Evolutionary conservation across 768 basidiomycete species (phyloP).

Genomic region (Gelatoporia subvermispora): DNA sequence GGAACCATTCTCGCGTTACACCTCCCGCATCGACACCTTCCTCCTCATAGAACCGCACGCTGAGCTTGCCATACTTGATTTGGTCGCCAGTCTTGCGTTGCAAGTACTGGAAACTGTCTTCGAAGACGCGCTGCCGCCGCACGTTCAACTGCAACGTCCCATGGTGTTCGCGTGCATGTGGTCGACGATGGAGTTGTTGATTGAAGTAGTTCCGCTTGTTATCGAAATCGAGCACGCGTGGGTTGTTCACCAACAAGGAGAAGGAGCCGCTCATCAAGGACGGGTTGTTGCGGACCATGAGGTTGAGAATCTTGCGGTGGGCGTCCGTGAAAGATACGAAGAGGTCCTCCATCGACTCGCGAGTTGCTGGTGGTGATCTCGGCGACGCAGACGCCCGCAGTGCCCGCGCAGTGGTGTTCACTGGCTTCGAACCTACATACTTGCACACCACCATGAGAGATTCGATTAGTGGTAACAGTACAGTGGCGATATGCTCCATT

Average conservation of each 20-base stretch:
- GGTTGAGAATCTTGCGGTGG: slow-evolving; percentile 89
- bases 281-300: slow-evolving; percentile 98
- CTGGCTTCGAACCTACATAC: slow-evolving; percentile 70
- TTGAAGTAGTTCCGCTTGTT: slow-evolving; percentile 98
- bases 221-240: slow-evolving; percentile 96
- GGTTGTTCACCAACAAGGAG: slow-evolving; percentile 91
- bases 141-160: slow-evolving; percentile 84
- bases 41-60: slow-evolving; percentile 92
- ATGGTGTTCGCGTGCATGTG: slow-evolving; percentile 74
- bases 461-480: slow-evolving; percentile 91
- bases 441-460: slow-evolving; percentile 98
- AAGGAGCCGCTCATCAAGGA: slow-evolving; percentile 98
- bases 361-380: slow-evolving; percentile 55
- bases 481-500: slow-evolving; percentile 85
- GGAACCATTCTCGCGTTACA: slow-evolving; percentile 98
- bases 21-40: slow-evolving; percentile 99
- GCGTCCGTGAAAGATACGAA: slow-evolving; percentile 92
- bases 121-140: slow-evolving; percentile 87
- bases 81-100: slow-evolving; percentile 90
- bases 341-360: slow-evolving; percentile 82
- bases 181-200: slow-evolving; percentile 85
- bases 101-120: slow-evolving; percentile 93
- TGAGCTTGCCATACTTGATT: slow-evolving; percentile 97
- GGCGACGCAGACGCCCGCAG: slow-evolving; percentile 68
- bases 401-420: slow-evolving; percentile 40